These are phyloP conservation scores for Chamaecrista fasciculata DNA, from an alignment of 306 rosid genomes.

Conservation along the genomic window DNA sequence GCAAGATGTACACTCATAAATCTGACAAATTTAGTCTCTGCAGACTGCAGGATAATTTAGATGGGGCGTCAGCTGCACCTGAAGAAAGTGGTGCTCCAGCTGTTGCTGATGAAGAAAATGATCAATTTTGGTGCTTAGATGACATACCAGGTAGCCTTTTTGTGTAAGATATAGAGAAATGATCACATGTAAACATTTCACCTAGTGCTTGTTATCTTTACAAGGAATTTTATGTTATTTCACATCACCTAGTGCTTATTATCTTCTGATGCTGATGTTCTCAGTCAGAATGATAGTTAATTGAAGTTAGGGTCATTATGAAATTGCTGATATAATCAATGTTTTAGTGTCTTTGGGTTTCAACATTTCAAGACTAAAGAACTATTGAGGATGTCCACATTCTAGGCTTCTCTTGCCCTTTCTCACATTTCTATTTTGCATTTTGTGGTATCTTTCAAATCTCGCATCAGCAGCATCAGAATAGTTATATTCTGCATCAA, in stretches of 20 bases:
- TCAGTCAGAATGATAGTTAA: background rate
- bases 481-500: constrained; percentile 9
- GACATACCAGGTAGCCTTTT: constrained; percentile 68
- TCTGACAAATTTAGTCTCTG: constrained; percentile 16
- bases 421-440: background rate
- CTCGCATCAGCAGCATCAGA: constrained; percentile 1
- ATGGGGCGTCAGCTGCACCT: constrained; percentile 50
- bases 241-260: no score
- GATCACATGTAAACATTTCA: constrained; percentile 7
- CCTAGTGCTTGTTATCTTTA: background rate
- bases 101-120: constrained; percentile 61
- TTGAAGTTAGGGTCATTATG: background rate
- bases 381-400: background rate
- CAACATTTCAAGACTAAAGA: background rate
- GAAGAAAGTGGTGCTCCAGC: constrained; percentile 47
- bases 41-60: constrained; percentile 76
- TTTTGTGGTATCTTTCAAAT: background rate
- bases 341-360: constrained; percentile 2
- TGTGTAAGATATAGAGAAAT: constrained; percentile 5
- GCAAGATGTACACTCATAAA: constrained; percentile 20
- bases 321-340: background rate
- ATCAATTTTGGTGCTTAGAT: constrained; percentile 75
- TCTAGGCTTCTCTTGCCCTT: background rate
- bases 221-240: background rate
- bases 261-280: no score